A percentile compares a stretch with the other conserved stretches of the same genome.
phyloP scores from a whole-genome alignment of 805 yeast genomes.

The Ogataea trehaloabstinens region DNA sequence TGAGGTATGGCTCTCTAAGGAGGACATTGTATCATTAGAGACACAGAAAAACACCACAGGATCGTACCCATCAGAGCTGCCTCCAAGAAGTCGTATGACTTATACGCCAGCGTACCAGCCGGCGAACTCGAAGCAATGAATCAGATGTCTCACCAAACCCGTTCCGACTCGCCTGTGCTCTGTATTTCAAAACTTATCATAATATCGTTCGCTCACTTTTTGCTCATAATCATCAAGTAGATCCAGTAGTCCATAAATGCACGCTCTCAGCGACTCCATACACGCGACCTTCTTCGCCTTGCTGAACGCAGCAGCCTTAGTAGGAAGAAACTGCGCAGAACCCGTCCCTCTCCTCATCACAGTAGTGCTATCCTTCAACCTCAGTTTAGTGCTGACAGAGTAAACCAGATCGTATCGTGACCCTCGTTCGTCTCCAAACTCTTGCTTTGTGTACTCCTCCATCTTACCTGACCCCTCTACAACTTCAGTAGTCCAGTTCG shows the following conservation, averaged over 20 bases:
- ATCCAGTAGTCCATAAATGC: slow-evolving; percentile 37
- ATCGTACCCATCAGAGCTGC: background rate
- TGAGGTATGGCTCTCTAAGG: slow-evolving; percentile 6
- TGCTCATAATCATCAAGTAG: slow-evolving; percentile 29
- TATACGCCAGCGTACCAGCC: background rate
- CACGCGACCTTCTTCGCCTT: slow-evolving; percentile 48
- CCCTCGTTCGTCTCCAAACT: slow-evolving; percentile 19
- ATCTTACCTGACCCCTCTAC: slow-evolving; percentile 21
- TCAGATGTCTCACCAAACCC: no score
- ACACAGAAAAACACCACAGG: background rate
- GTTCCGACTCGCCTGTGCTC: no score
- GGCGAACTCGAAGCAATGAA: background rate
- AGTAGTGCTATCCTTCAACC: slow-evolving; percentile 43
- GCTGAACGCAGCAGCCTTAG: slow-evolving; percentile 33
- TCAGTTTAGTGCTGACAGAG: slow-evolving; percentile 33
- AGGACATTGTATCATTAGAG: slow-evolving; percentile 7
- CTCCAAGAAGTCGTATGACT: background rate
- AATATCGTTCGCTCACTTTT: slow-evolving; percentile 24
- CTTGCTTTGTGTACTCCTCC: slow-evolving; percentile 8
- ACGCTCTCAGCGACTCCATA: slow-evolving; percentile 43
- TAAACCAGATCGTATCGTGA: slow-evolving; percentile 15
- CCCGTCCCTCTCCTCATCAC: slow-evolving; percentile 41
- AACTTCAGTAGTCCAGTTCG: slow-evolving; percentile 49
- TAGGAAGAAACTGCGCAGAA: slow-evolving; percentile 32
- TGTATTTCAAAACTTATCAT: slow-evolving; percentile 8